phyloP scores from a whole-genome alignment of 352 stramenopile species.

The Pythium plurisporium region DNA sequence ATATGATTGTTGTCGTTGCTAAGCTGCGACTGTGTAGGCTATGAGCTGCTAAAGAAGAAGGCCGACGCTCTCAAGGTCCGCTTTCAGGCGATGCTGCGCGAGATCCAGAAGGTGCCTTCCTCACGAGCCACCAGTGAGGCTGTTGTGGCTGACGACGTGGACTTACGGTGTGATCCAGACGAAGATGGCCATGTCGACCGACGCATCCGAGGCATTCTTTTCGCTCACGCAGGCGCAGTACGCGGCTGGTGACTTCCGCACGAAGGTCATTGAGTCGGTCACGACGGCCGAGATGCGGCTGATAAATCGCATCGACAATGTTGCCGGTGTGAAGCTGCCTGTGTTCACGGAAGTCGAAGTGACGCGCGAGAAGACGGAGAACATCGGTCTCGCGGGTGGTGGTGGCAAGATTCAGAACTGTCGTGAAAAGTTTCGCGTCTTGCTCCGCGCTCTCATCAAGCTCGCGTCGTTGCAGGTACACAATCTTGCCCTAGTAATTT shows the following conservation, averaged over 20 bases:
- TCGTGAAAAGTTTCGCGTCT: conserved; percentile 81
- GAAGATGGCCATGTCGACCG: conserved; percentile 81
- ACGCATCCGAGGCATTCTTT: conserved; percentile 95
- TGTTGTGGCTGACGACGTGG: too few species aligned
- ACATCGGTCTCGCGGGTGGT: conserved; percentile 94
- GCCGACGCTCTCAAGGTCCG: conserved; percentile 98
- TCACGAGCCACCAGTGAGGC: too few species aligned
- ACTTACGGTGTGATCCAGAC: conserved; percentile 33
- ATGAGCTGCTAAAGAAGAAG: conserved; percentile 95
- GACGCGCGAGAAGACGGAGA: conserved; percentile 91
- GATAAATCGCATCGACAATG: conserved; percentile 98
- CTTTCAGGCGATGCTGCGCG: conserved; percentile 85
- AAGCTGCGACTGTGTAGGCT: conserved; percentile 38
- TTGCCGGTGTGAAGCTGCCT: conserved; percentile 98
- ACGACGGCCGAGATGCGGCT: conserved; percentile 95
- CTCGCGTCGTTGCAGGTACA: conserved; percentile 79
- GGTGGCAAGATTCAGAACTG: conserved; percentile 97
- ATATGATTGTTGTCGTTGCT: background rate
- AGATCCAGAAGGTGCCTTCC: conserved; percentile 86
- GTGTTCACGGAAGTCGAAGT: conserved; percentile 97
- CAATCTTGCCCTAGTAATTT: background rate
- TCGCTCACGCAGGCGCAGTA: conserved; percentile 98
- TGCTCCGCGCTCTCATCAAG: conserved; percentile 85
- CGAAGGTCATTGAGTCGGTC: conserved; percentile 96
- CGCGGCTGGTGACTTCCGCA: conserved; percentile 95